Evolutionary conservation across 108 stramenopile genomes (phyloP).

Genomic region (Skeletonema costatum): DNA sequence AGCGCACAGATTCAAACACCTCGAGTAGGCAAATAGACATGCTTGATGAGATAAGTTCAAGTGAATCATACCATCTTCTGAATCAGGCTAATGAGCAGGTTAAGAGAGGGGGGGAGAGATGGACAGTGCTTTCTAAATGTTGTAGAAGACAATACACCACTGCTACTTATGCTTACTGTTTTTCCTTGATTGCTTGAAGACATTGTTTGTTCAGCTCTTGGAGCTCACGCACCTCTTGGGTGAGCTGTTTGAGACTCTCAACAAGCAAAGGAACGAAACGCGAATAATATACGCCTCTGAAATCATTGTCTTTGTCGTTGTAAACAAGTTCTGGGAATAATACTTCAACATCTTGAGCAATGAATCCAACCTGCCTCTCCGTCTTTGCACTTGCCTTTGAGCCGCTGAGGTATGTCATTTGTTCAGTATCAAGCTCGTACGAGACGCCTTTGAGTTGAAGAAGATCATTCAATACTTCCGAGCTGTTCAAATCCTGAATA

Average conservation of each 20-base stretch:
- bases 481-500: slow-evolving; percentile 29
- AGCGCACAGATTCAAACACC: too few species aligned
- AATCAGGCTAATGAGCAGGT: too few species aligned
- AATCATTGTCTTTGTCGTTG: slow-evolving; percentile 37
- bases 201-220: background rate
- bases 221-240: slow-evolving; percentile 18
- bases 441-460: slow-evolving; percentile 46
- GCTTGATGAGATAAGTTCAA: too few species aligned
- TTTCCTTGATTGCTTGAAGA: background rate
- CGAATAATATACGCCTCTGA: slow-evolving; percentile 44
- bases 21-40: too few species aligned
- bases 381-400: background rate
- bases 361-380: slow-evolving; percentile 51
- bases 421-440: slow-evolving; percentile 41
- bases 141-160: too few species aligned
- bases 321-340: slow-evolving; percentile 57
- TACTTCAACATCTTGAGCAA: slow-evolving; percentile 64
- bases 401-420: slow-evolving; percentile 12
- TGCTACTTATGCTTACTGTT: too few species aligned
- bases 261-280: slow-evolving; percentile 43
- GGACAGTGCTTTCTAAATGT: too few species aligned
- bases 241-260: slow-evolving; percentile 47
- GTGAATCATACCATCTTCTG: too few species aligned
- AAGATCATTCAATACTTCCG: slow-evolving; percentile 36
- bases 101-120: too few species aligned